Conservation (phyloP, 768 basidiomycete genomes). For the Leucocoprinus sp. region DNA sequence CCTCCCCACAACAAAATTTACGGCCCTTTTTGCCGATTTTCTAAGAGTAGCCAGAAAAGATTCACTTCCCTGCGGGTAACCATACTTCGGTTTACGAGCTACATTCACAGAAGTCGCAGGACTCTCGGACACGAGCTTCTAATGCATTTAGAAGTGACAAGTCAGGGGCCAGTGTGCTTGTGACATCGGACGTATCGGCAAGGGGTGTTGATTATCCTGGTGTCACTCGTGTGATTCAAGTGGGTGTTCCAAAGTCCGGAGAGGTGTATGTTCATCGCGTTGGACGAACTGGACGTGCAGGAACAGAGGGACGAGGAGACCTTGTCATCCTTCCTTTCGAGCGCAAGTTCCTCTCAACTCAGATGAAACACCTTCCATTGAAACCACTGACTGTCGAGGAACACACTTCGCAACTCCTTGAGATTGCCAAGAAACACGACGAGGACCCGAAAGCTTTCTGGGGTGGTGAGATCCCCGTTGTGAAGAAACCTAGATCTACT, state of each 20-base stretch:
- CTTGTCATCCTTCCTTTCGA: slow-evolving; percentile 79
- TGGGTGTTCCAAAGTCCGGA: slow-evolving; percentile 64
- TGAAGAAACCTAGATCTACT: neutral
- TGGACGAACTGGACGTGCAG: slow-evolving; percentile 74
- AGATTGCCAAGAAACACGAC: slow-evolving; percentile 43
- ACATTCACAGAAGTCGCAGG: slow-evolving; percentile 68
- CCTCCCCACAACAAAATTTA: slow-evolving; percentile 78
- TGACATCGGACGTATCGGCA: slow-evolving; percentile 86
- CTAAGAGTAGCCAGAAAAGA: slow-evolving; percentile 39
- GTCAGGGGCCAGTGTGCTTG: slow-evolving; percentile 50
- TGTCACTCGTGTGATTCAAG: slow-evolving; percentile 84
- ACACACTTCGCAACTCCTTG: slow-evolving; percentile 34
- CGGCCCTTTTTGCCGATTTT: slow-evolving; percentile 63
- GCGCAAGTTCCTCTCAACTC: slow-evolving; percentile 51
- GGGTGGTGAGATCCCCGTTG: slow-evolving; percentile 2
- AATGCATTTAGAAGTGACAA: slow-evolving; percentile 51
- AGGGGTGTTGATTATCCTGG: slow-evolving; percentile 86
- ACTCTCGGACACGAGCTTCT: slow-evolving; percentile 47
- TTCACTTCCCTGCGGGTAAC: slow-evolving; percentile 40
- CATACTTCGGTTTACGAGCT: slow-evolving; percentile 66
- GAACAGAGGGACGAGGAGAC: slow-evolving; percentile 61
- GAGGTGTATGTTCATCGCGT: slow-evolving; percentile 84
- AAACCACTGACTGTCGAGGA: slow-evolving; percentile 45
- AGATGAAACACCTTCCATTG: slow-evolving; percentile 62
- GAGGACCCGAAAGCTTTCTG: slow-evolving; percentile 30